Evolutionary conservation across 2,329 filamentous ascomycete species (phyloP), one percentile per base, ranked within the genome.

Genomic region (Alternaria conjuncta): DNA sequence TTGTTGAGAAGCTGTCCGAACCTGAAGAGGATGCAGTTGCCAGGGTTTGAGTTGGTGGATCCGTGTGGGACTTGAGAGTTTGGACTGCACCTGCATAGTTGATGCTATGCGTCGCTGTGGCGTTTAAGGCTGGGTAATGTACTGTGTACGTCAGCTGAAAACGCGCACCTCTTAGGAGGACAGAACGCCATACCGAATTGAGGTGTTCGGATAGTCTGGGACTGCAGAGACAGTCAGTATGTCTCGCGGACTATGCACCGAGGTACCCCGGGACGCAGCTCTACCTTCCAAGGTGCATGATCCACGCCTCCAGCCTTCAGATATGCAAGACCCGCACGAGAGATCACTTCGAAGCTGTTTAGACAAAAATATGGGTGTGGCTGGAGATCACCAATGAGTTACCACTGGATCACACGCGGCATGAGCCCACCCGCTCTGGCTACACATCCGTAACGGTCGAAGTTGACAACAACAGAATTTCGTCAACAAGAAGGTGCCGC

Each of bases 21-120:
- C 23, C 57, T 68, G 21, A 23, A 21, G 47, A 55, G 45, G 41
- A 70, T 70, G 64, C 55, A 55, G 53, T 67, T 70, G 56, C 66
- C 67, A 36, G 68, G 68, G 21, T 70, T 68, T 54, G 55, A 59
- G 13, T 25, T 70, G 41, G 66, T 70, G 18, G 68, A 70, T 53
- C 68, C 68, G 13, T 59, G n/a, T n/a, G n/a, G n/a, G n/a, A n/a
- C n/a, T n/a, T n/a, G n/a, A n/a, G n/a, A n/a, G n/a, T n/a, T n/a
- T n/a, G n/a, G n/a, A n/a, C n/a, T n/a, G n/a, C 13, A 56, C 13
- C n/a, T 30, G 32, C 32, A 36, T 36, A 36, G 32, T 18, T 2
- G 36, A 41, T 51, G 6, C 18, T 8, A 23, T 18, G 12, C 11
- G 12, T 21, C 12, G 18, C 26, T 32, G 26, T 15, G 20, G 18